These are phyloP conservation scores for Thamnidium elegans DNA, from an alignment of 192 early-diverging fungal genomes.

Conservation along the genomic window DNA sequence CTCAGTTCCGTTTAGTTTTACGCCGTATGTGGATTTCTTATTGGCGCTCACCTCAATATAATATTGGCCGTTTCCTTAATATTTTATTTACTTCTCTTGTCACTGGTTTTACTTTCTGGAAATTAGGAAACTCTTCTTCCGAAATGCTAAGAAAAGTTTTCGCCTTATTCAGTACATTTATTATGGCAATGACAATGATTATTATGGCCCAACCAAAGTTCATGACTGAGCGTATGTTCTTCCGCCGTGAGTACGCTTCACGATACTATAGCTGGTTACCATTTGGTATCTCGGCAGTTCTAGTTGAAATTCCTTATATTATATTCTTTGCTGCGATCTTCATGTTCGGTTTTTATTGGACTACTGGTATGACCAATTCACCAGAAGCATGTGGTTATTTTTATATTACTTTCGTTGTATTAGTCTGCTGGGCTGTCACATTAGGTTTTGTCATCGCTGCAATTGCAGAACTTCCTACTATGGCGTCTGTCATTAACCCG, in stretches of 20 bases:
- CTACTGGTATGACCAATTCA: constrained; percentile 53
- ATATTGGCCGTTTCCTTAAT: constrained; percentile 65
- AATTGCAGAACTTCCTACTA: constrained; percentile 53
- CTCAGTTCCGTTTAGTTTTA: constrained; percentile 60
- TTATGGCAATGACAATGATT: constrained; percentile 64
- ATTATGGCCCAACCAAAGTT: constrained; percentile 70
- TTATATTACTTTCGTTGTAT: constrained; percentile 55
- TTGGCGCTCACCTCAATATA: constrained; percentile 75
- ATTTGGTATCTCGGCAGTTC: constrained; percentile 57
- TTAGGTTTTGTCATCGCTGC: constrained; percentile 73
- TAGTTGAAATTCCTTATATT: constrained; percentile 71
- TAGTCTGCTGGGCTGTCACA: constrained; percentile 64
- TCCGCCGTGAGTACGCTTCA: constrained; percentile 61
- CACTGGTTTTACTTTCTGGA: constrained; percentile 74
- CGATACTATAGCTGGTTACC: constrained; percentile 69
- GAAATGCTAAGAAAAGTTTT: constrained; percentile 69
- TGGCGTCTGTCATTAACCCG: constrained; percentile 64
- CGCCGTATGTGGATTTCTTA: constrained; percentile 61
- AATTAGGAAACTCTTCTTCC: constrained; percentile 47
- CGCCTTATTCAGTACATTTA: constrained; percentile 66
- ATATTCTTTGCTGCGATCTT: constrained; percentile 59
- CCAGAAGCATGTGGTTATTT: constrained; percentile 57
- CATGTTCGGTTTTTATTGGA: constrained; percentile 77
- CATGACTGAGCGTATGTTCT: constrained; percentile 65
- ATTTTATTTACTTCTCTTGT: constrained; percentile 55